Percentiles rank a stretch among this genome's conserved stretches.
phyloP scores from a whole-genome alignment of 2,329 filamentous ascomycete species.

The Hymenoscyphus scutula region DNA sequence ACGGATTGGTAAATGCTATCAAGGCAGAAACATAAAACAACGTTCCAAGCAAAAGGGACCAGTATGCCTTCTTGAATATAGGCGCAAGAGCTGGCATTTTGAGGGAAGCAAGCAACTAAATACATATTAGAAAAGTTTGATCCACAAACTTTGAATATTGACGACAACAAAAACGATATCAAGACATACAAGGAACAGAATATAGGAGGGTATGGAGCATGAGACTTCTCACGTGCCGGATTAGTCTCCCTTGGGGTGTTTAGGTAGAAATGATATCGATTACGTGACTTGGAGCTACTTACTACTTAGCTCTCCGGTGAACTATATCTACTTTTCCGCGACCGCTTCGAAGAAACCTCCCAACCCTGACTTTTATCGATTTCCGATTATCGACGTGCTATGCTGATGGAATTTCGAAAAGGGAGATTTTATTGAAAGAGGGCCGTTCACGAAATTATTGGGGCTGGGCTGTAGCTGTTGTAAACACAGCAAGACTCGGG shows the following conservation, averaged over 20 bases:
- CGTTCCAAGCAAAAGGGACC: conserved; percentile 56
- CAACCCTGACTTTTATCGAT: background rate
- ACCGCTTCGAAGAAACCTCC: background rate
- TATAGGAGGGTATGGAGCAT: background rate
- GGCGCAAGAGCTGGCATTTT: conserved; percentile 38
- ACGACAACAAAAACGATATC: background rate
- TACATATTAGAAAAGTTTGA: conserved; percentile 5
- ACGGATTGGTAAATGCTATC: conserved; percentile 63
- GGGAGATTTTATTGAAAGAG: background rate
- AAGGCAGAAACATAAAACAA: conserved; percentile 66
- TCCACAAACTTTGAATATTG: conserved; percentile 4
- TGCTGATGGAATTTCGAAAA: background rate
- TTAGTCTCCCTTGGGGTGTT: background rate
- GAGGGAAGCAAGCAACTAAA: background rate
- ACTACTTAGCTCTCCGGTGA: background rate
- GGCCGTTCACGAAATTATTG: background rate
- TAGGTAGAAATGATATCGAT: background rate
- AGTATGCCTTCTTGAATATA: conserved; percentile 46
- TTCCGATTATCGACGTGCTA: background rate
- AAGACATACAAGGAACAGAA: background rate
- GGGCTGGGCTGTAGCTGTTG: conserved; percentile 15
- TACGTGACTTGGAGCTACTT: background rate
- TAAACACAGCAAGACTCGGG: conserved; percentile 16
- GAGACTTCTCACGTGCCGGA: conserved; percentile 8
- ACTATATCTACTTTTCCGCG: background rate